These are phyloP conservation scores for Cicer arietinum DNA, from an alignment of 306 rosid species.

Conservation along the genomic window DNA sequence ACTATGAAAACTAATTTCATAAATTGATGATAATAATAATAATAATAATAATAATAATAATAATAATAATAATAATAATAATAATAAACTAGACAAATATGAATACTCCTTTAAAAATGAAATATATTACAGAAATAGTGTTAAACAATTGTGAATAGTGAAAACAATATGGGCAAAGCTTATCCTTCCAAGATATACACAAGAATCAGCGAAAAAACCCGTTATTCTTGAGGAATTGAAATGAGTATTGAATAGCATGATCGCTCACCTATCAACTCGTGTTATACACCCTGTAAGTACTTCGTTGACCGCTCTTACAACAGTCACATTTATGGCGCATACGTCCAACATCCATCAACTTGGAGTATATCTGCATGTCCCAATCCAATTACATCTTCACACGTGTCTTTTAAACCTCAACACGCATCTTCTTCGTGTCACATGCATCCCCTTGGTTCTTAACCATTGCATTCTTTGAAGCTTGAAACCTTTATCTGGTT, in stretches of 20 bases:
- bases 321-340: slow-evolving; percentile 48
- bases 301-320: slow-evolving; percentile 35
- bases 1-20: too few relatives aligned
- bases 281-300: neutral
- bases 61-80: too few relatives aligned
- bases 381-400: slow-evolving; percentile 11
- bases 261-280: slow-evolving; percentile 33
- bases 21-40: too few relatives aligned
- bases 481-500: slow-evolving; percentile 44
- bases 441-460: slow-evolving; percentile 31
- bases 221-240: slow-evolving; percentile 43
- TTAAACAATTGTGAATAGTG: too few relatives aligned
- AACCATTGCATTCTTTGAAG: slow-evolving; percentile 35
- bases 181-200: neutral
- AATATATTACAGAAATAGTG: too few relatives aligned
- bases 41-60: too few relatives aligned
- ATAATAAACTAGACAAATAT: too few relatives aligned
- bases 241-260: slow-evolving; percentile 29
- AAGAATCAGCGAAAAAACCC: slow-evolving; percentile 39
- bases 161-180: too few relatives aligned
- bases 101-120: too few relatives aligned
- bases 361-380: slow-evolving; percentile 36
- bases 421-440: slow-evolving; percentile 39
- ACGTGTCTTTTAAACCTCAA: slow-evolving; percentile 14
- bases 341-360: slow-evolving; percentile 41